Base-by-base conservation (phyloP, 2,329 filamentous ascomycete genomes). In the Coleophoma eucalyptorum region DNA sequence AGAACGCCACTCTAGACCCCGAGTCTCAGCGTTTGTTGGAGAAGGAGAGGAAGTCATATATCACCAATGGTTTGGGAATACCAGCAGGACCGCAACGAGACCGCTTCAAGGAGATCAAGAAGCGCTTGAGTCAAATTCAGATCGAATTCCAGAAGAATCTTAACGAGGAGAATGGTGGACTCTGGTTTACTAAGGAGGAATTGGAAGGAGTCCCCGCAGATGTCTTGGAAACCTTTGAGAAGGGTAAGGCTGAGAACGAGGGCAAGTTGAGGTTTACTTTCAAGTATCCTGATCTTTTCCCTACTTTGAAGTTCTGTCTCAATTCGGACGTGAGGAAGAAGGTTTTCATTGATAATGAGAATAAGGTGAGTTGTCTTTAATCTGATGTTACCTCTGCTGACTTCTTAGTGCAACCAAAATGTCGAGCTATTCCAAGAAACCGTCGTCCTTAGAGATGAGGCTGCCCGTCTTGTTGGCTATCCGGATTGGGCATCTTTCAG, bases 21-120 rank as follows among this genome's bases (percentile, higher is more conserved):
- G 89, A 94, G 70, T 86, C 82, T 50, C 70, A 83, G 58, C 79
- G 86, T n/a, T 68, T 92, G 56, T 72, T 94, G 31, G 84, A 91
- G 69, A 90, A 89, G 71, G 85, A 91, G 62, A 80, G 86, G 61
- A 89, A 90, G 70, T 80, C 77, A 55, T 93, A 89, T 68, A 84
- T 93, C 61, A 78, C 81, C 49, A 91, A 90, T 66, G 89, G 89
- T 13, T 72, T 94, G 43, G 83, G 83, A 3, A 73, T 94, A 46
- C 84, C 87, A 1, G 80, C 81, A 20, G 88, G 87, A 1, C 73
- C 78, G 4, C 75, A 90, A 71, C 74, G 88, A 55, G 88, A 91
- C 60, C 81, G 88, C 42, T 93, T 93, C 78, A 93, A 91, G 75
- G 87, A 87, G 68, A 91, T 93, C 71, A 89, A 90, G 79, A 89